These are phyloP conservation scores for Trypanosoma melophagium DNA, from an alignment of 208 protist genomes.

Conservation along the genomic window DNA sequence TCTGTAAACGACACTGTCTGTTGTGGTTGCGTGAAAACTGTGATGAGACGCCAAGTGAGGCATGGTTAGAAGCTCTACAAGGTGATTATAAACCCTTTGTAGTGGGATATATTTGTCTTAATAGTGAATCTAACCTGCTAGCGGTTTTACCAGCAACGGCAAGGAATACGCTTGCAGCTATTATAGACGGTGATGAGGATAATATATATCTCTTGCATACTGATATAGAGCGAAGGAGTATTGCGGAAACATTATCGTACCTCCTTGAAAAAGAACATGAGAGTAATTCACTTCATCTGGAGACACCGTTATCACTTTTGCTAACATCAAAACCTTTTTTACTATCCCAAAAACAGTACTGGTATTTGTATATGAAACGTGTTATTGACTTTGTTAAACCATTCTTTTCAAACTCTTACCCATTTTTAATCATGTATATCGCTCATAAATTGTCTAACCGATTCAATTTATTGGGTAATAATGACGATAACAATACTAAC, in stretches of 20 bases:
- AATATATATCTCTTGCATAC: constrained; percentile 36
- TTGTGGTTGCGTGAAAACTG: constrained; percentile 73
- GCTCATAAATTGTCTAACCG: constrained; percentile 43
- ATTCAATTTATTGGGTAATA: constrained; percentile 17
- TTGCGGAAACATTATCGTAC: constrained; percentile 32
- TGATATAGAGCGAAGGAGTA: constrained; percentile 21
- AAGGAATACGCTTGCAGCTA: constrained; percentile 37
- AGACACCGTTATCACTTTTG: constrained; percentile 35
- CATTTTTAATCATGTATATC: constrained; percentile 81
- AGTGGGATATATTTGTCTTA: constrained; percentile 72
- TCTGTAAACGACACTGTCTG: constrained; percentile 72
- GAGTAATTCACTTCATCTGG: constrained; percentile 9
- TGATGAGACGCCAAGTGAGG: constrained; percentile 15
- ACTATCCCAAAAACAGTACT: constrained; percentile 47
- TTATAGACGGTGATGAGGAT: constrained; percentile 67
- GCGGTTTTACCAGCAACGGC: constrained; percentile 17
- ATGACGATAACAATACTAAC: background rate
- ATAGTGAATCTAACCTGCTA: constrained; percentile 36
- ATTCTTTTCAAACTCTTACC: constrained; percentile 42
- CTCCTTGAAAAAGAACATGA: constrained; percentile 16
- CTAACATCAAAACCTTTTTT: constrained; percentile 50
- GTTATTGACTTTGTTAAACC: constrained; percentile 45
- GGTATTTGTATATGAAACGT: constrained; percentile 44
- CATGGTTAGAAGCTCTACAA: constrained; percentile 33
- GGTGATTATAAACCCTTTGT: constrained; percentile 60